Evolutionary conservation across 805 yeast genomes (phyloP).

Genomic region (Saccharomyces eubayanus): DNA sequence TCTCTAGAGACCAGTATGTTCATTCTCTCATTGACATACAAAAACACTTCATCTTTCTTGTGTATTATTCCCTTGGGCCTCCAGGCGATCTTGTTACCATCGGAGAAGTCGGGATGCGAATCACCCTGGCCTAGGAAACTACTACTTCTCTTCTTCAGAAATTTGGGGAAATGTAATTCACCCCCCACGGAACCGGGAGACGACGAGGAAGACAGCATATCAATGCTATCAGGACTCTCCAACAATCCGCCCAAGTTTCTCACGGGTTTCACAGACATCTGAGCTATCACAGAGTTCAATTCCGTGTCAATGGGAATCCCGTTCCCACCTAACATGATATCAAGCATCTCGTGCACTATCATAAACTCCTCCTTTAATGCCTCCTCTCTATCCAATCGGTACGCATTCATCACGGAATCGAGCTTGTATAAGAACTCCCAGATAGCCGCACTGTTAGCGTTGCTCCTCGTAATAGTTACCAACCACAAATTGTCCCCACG

Average conservation of each 20-base stretch:
- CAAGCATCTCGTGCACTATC: slow-evolving; percentile 65
- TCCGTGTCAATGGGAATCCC: slow-evolving; percentile 27
- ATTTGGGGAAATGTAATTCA: slow-evolving; percentile 11
- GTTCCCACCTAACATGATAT: slow-evolving; percentile 44
- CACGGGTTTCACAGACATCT: slow-evolving; percentile 20
- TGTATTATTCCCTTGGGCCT: slow-evolving; percentile 62
- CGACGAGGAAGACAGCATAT: slow-evolving; percentile 1
- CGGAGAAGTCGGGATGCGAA: slow-evolving; percentile 27
- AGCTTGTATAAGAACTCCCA: slow-evolving; percentile 71
- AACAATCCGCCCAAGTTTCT: slow-evolving; percentile 4
- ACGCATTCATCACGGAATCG: slow-evolving; percentile 42
- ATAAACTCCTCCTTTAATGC: slow-evolving; percentile 58
- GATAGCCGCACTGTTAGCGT: slow-evolving; percentile 72
- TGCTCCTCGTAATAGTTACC: slow-evolving; percentile 83
- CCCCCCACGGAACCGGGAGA: neutral
- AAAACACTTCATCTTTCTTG: slow-evolving; percentile 69
- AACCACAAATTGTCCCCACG: slow-evolving; percentile 53
- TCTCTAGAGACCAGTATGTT: slow-evolving; percentile 59
- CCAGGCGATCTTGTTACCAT: slow-evolving; percentile 43
- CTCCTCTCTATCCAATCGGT: slow-evolving; percentile 34
- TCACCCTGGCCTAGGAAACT: slow-evolving; percentile 12
- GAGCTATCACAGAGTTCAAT: slow-evolving; percentile 16
- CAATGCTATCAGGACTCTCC: slow-evolving; percentile 3
- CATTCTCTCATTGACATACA: slow-evolving; percentile 69
- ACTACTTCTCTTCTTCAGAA: slow-evolving; percentile 11